Evolutionary conservation across 306 rosid species (phyloP).

Genomic region (Vachellia pachyceras): DNA sequence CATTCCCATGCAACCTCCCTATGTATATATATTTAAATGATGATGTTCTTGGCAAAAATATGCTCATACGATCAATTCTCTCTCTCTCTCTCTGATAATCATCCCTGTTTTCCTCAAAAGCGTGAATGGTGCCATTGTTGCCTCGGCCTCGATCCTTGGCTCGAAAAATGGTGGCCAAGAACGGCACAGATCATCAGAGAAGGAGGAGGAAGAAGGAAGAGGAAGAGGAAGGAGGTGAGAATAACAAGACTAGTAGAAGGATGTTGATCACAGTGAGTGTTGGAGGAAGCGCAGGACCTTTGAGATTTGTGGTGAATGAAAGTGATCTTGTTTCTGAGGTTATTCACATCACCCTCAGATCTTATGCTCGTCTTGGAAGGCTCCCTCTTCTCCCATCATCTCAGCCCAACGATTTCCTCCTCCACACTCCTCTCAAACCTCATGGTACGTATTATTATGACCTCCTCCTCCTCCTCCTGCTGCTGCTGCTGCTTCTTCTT

Average conservation of each 20-base stretch:
- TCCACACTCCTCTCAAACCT: conserved; percentile 20
- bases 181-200: background rate
- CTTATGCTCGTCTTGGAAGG: conserved; percentile 70
- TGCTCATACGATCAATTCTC: background rate
- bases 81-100: background rate
- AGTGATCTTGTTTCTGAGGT: conserved; percentile 56
- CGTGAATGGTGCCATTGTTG: background rate
- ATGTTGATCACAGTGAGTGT: conserved; percentile 67
- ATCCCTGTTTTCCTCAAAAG: background rate
- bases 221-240: background rate
- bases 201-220: background rate
- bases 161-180: background rate
- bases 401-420: conserved; percentile 49
- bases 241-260: conserved; percentile 14
- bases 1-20: background rate
- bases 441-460: background rate
- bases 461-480: no score
- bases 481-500: no score
- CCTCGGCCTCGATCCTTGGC: background rate
- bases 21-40: background rate
- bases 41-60: background rate
- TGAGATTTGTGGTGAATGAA: conserved; percentile 66
- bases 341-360: conserved; percentile 64
- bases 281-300: conserved; percentile 74
- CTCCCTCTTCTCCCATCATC: conserved; percentile 66